Evolutionary conservation across 2,329 filamentous ascomycete genomes (phyloP).

Genomic region (Daldinia eschscholtzii): DNA sequence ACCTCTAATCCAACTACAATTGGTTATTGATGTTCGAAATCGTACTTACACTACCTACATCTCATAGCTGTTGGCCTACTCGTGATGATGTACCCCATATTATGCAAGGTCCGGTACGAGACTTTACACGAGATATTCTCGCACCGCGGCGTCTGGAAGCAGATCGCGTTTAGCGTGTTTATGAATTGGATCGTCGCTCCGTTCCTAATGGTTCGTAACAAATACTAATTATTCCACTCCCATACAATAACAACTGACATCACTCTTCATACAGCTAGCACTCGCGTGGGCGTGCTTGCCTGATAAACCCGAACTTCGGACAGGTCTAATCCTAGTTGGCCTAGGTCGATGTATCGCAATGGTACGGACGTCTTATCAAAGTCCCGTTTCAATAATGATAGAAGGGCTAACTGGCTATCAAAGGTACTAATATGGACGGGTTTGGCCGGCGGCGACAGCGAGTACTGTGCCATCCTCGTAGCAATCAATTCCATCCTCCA

Average conservation of each 20-base stretch:
- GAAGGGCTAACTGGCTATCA: background rate
- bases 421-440: conserved; percentile 78
- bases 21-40: background rate
- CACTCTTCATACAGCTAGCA: conserved; percentile 61
- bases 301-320: conserved; percentile 67
- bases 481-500: conserved; percentile 81
- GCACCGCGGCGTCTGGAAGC: conserved; percentile 76
- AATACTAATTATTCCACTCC: background rate
- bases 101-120: conserved; percentile 88
- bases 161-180: conserved; percentile 81
- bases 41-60: background rate
- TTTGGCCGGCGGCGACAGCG: conserved; percentile 78
- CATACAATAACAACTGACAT: background rate
- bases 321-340: conserved; percentile 84
- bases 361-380: conserved; percentile 60
- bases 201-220: conserved; percentile 76
- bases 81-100: conserved; percentile 94
- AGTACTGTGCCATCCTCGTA: conserved; percentile 87
- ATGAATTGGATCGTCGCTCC: conserved; percentile 89
- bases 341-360: conserved; percentile 90
- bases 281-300: conserved; percentile 78
- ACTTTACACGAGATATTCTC: conserved; percentile 75
- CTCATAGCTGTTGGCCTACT: conserved; percentile 78
- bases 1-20: background rate
- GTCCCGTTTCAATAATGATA: background rate